Evolutionary conservation across 305 asterid genomes (phyloP).

Genomic region (Solanum hybrid): DNA sequence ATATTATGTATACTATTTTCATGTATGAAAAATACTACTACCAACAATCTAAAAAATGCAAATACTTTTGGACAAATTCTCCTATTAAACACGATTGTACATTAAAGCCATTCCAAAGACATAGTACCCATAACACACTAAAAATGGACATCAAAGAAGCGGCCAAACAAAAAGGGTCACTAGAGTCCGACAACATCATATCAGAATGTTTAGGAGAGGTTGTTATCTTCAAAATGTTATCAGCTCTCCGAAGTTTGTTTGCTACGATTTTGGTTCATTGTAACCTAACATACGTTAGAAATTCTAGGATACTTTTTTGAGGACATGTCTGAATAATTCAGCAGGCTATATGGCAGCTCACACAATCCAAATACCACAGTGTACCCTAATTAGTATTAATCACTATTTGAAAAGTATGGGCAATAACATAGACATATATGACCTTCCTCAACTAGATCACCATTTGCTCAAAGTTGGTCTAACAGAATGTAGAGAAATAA

Average conservation of each 20-base stretch:
- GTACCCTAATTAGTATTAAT: not conserved
- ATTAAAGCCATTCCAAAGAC: not conserved
- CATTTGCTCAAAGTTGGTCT: not conserved
- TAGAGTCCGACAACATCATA: not conserved
- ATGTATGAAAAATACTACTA: not conserved
- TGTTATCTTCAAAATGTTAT: not conserved
- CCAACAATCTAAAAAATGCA: not conserved
- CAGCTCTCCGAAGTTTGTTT: not conserved
- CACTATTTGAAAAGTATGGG: not conserved
- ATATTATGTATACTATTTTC: not conserved
- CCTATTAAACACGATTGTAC: not conserved
- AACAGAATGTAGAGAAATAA: not conserved
- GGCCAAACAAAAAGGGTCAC: not conserved
- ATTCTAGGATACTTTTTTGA: not conserved
- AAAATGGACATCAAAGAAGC: not conserved
- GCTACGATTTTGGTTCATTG: not conserved
- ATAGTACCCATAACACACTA: not conserved
- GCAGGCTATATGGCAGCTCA: not conserved
- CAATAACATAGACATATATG: not conserved
- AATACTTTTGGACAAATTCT: no score
- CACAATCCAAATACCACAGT: not conserved
- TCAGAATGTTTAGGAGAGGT: not conserved
- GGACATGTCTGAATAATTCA: not conserved
- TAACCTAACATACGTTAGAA: not conserved
- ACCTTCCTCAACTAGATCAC: not conserved